Base-by-base conservation (phyloP, 345 rosid genomes). In the Cardamine occulta region DNA sequence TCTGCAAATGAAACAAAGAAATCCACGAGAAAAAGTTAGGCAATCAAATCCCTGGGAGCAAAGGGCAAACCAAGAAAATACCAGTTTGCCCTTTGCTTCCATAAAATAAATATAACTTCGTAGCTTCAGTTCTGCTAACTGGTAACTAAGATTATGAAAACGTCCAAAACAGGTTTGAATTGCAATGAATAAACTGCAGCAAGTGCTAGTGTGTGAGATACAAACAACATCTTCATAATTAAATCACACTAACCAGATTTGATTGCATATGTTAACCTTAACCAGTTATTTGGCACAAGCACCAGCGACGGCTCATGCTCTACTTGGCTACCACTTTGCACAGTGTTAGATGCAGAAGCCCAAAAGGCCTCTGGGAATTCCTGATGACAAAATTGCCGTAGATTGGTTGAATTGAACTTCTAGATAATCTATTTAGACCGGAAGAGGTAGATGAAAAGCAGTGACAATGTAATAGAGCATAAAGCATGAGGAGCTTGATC, bases 401-500 rank as follows among this genome's bases (percentile, higher is more conserved):
- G 96, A 77, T 81, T 90, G 97, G 81, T 95, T 95, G 83, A 95
- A 95, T 76, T 86, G 90, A 48, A 92, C 83, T 82, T 92, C 96
- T 75, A 95, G 66, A 45, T 87, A 84, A 84, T 90, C 89, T 59
- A 95, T 84, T 69, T 90, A 89, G n/a, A 89, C 79, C 40, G 82
- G 63, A 52, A 85, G 84, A 31, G 99, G 97, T 70, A 92, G 85
- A 34, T 90, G 97, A 17, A 90, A 29, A 89, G 80, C 74, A 95
- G 88, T 45, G 97, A 95, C 70, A 92, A 63, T 13, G 97, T 89
- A 32, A 90, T 75, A 54, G 77, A 84, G 71, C 93, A 82, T 70
- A 88, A 84, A 66, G 73, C 83, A 59, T 86, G 82, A 14, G 93
- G n/a, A n/a, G 93, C 83, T 88, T 95, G 70, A 88, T 89, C 74